phyloP scores from a whole-genome alignment of 352 stramenopile species.

The Poterioochromonas sp. region DNA sequence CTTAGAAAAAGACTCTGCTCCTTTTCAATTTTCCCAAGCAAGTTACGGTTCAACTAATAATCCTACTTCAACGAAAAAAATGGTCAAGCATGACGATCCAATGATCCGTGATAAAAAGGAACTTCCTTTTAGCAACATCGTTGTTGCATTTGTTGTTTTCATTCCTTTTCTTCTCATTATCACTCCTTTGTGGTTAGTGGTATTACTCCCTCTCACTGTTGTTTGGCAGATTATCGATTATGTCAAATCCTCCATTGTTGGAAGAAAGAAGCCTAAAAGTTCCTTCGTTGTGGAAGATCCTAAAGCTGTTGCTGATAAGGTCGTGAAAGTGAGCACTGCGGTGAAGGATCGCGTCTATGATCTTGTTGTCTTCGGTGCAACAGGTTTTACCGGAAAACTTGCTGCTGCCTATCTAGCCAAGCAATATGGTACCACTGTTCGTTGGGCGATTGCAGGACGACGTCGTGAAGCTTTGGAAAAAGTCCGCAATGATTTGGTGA shows the following conservation, averaged over 20 bases:
- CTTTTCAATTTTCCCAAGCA: too few species aligned
- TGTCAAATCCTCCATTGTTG: too few species aligned
- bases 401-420: slow-evolving; percentile 35
- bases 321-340: neutral
- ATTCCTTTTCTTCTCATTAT: neutral
- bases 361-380: slow-evolving; percentile 43
- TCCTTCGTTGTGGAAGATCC: too few species aligned
- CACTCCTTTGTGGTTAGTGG: neutral
- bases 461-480: neutral
- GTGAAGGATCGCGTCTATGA: slow-evolving; percentile 38
- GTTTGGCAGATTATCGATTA: too few species aligned
- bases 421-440: slow-evolving; percentile 23
- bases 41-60: too few species aligned
- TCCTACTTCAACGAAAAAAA: too few species aligned
- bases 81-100: neutral
- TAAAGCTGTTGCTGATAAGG: neutral
- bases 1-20: too few species aligned
- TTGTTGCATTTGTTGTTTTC: neutral
- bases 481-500: neutral
- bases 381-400: slow-evolving; percentile 38
- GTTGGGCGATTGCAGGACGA: slow-evolving; percentile 39
- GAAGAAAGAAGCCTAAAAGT: too few species aligned
- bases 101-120: neutral
- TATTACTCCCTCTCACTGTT: neutral
- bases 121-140: neutral